Evolutionary conservation across 75 land plant species (phyloP).

Genomic region (Chamaecyparis obtusa): DNA sequence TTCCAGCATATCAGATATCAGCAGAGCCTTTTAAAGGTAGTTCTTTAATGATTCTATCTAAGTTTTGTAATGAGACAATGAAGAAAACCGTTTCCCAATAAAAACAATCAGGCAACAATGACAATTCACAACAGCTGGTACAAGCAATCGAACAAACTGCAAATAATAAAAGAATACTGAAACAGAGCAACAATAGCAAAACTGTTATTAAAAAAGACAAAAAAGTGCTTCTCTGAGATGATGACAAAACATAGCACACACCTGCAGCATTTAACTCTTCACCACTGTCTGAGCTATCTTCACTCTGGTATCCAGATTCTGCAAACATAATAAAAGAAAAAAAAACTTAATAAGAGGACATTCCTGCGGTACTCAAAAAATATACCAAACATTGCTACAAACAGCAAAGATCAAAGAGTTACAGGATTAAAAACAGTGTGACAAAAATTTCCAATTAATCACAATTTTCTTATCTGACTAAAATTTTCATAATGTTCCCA

Average conservation of each 20-base stretch:
- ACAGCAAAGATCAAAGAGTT: not conserved
- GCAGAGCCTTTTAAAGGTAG: not conserved
- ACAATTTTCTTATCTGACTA: not conserved
- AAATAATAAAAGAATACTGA: not conserved
- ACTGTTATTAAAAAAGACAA: not conserved
- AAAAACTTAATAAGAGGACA: not conserved
- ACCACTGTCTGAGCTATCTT: conserved; percentile 2
- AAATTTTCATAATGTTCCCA: not conserved
- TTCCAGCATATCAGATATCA: not conserved
- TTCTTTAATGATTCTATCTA: not conserved
- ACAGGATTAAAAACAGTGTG: not conserved
- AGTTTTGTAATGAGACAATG: not conserved
- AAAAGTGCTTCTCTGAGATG: not conserved
- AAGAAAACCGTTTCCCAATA: not conserved
- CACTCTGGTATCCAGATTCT: conserved; percentile 12
- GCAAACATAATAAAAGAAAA: not conserved
- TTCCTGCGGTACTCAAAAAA: not conserved
- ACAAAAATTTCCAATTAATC: not conserved
- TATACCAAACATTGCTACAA: not conserved
- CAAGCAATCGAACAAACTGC: not conserved
- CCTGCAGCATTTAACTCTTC: conserved; percentile 1
- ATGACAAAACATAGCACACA: not conserved
- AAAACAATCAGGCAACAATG: not conserved
- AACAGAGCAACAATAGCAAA: not conserved
- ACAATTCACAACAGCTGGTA: not conserved